These are phyloP conservation scores for Daldinia childiae DNA, from an alignment of 495 filamentous ascomycete species.

Conservation along the genomic window DNA sequence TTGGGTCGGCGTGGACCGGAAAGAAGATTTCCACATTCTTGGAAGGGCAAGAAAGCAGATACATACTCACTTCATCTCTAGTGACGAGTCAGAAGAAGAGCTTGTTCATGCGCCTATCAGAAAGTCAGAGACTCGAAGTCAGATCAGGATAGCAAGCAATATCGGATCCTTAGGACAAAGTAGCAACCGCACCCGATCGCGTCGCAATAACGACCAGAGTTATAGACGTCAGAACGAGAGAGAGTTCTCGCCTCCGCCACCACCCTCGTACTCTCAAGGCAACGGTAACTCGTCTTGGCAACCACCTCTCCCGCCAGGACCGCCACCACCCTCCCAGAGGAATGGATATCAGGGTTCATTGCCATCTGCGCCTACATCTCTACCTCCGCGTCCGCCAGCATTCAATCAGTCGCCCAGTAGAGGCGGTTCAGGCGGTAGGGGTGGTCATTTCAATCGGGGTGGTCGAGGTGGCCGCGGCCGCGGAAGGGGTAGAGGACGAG, in stretches of 20 bases:
- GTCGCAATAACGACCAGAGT: slow-evolving; percentile 17
- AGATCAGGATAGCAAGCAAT: slow-evolving; percentile 49
- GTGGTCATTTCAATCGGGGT: slow-evolving; percentile 12
- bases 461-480: slow-evolving; percentile 34
- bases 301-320: slow-evolving; percentile 44
- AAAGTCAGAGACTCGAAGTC: slow-evolving; percentile 30
- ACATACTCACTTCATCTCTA: slow-evolving; percentile 53
- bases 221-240: slow-evolving; percentile 18
- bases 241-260: slow-evolving; percentile 17
- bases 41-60: slow-evolving; percentile 50
- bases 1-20: slow-evolving; percentile 18
- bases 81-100: slow-evolving; percentile 56
- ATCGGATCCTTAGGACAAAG: slow-evolving; percentile 27
- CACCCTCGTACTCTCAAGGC: slow-evolving; percentile 1
- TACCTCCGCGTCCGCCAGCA: slow-evolving; percentile 36
- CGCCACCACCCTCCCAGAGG: slow-evolving; percentile 30
- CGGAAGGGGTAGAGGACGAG: slow-evolving; percentile 43
- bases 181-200: neutral
- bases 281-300: slow-evolving; percentile 19
- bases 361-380: slow-evolving; percentile 26
- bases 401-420: slow-evolving; percentile 17
- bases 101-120: slow-evolving; percentile 51
- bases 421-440: slow-evolving; percentile 16
- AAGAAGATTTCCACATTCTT: slow-evolving; percentile 46
- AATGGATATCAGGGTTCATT: slow-evolving; percentile 20